phyloP scores from a whole-genome alignment of 2,329 filamentous ascomycete genomes.

The Macrophomina tecta region DNA sequence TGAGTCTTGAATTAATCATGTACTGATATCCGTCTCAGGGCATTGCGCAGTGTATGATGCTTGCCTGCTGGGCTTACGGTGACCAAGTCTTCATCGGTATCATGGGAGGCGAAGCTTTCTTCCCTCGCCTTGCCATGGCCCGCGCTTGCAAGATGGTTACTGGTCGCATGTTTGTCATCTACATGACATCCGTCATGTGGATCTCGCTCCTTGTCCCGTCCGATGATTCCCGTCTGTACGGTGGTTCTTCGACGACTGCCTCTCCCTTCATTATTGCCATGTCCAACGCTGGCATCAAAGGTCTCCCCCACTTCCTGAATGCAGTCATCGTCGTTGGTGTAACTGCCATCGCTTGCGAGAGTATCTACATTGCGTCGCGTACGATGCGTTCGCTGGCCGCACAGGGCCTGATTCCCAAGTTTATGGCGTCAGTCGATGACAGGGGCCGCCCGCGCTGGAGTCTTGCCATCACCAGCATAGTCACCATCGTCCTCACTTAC shows the following conservation, averaged over 20 bases:
- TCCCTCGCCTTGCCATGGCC: constrained; percentile 47
- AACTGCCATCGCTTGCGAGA: constrained; percentile 41
- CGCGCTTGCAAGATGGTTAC: constrained; percentile 49
- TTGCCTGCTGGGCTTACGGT: constrained; percentile 33
- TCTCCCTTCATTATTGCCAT: constrained; percentile 45
- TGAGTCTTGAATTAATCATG: no score
- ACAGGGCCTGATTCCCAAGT: constrained; percentile 37
- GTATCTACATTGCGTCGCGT: constrained; percentile 42
- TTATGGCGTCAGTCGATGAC: constrained; percentile 38
- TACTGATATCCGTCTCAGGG: constrained; percentile 7
- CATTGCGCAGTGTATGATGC: constrained; percentile 22
- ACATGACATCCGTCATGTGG: constrained; percentile 39
- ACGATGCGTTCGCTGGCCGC: constrained; percentile 40
- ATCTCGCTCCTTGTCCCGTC: constrained; percentile 33
- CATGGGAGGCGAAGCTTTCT: constrained; percentile 47
- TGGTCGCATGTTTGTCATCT: constrained; percentile 48
- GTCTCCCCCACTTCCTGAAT: constrained; percentile 42
- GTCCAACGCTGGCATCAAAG: constrained; percentile 37
- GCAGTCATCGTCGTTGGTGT: constrained; percentile 42
- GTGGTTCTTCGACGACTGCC: constrained; percentile 37
- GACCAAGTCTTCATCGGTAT: constrained; percentile 48
- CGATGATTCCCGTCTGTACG: constrained; percentile 28
- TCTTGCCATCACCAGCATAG: constrained; percentile 37
- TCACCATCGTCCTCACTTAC: constrained; percentile 39
- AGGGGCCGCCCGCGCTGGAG: constrained; percentile 40